A percentile compares a stretch with the other conserved stretches of the same genome.
phyloP scores from a whole-genome alignment of 257 asterid species.

The Plectranthus barbatus region DNA sequence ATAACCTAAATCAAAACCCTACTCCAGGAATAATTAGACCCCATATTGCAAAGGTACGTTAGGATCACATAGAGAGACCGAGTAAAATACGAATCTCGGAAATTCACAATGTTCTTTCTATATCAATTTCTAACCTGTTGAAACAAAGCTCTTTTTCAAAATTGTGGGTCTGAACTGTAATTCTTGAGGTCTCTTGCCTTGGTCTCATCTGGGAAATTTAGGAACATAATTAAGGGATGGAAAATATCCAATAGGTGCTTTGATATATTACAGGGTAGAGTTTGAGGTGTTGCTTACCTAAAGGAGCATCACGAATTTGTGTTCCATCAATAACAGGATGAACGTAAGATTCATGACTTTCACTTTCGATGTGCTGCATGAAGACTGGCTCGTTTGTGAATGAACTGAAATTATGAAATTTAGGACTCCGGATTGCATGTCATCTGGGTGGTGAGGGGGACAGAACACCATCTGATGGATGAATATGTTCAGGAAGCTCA shows the following conservation, averaged over 20 bases:
- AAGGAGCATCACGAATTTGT: conserved; percentile 19
- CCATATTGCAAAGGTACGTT: conserved; percentile 3
- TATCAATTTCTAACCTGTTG: conserved; percentile 19
- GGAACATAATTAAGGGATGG: background rate
- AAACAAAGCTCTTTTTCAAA: conserved; percentile 8
- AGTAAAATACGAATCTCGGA: conserved; percentile 8
- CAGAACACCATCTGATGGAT: conserved; percentile 11
- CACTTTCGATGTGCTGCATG: background rate
- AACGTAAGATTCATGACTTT: conserved; percentile 6
- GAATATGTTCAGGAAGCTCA: conserved; percentile 14
- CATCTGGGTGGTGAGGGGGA: conserved; percentile 28
- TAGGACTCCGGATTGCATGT: conserved; percentile 15
- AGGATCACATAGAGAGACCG: conserved; percentile 4
- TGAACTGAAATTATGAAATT: conserved; percentile 9
- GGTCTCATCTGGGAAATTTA: conserved; percentile 15
- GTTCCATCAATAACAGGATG: background rate
- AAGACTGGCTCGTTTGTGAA: background rate
- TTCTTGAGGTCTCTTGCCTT: conserved; percentile 16
- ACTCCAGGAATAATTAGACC: conserved; percentile 1
- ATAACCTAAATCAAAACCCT: conserved; percentile 12
- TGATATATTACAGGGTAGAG: conserved; percentile 7
- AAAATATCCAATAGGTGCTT: conserved; percentile 1
- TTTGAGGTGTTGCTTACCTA: conserved; percentile 31
- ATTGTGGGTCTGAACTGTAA: conserved; percentile 5
- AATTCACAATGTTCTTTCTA: conserved; percentile 14